Conservation (phyloP, 164 flowering plant genomes). For the Annona cherimola region DNA sequence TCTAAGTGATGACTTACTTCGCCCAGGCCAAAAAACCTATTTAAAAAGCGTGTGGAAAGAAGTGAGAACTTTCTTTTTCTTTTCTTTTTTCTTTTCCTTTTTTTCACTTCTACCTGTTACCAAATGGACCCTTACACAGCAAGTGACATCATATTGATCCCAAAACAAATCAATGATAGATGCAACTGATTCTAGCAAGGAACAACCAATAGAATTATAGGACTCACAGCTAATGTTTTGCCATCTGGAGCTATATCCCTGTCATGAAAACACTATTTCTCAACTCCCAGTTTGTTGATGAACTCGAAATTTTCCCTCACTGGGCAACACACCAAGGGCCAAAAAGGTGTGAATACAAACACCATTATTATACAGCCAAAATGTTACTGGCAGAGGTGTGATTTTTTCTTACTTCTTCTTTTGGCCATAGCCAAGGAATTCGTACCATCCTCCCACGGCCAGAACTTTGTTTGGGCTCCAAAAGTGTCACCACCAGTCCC, state of each 20-base stretch:
- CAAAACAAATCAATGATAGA: background rate
- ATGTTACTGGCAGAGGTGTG: too few species aligned
- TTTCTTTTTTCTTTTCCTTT: too few species aligned
- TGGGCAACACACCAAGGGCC: constrained; percentile 87
- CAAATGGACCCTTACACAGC: too few species aligned
- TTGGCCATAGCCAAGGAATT: too few species aligned
- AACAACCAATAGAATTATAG: background rate
- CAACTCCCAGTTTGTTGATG: constrained; percentile 85
- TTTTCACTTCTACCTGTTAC: too few species aligned
- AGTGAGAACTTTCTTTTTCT: too few species aligned
- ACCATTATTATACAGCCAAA: too few species aligned
- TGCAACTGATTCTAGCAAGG: background rate
- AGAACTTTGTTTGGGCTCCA: constrained; percentile 83
- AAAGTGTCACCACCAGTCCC: constrained; percentile 92
- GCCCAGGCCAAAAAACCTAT: too few species aligned
- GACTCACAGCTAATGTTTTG: constrained; percentile 60
- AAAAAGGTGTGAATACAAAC: too few species aligned
- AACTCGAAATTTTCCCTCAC: constrained; percentile 99
- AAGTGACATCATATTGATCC: background rate
- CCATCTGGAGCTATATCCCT: constrained; percentile 98
- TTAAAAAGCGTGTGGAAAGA: too few species aligned
- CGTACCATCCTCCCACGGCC: constrained; percentile 99
- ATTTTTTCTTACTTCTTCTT: too few species aligned
- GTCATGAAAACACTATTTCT: constrained; percentile 96
- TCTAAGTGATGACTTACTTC: too few species aligned